Percentiles rank a stretch among this genome's conserved stretches.
Conservation (phyloP, 225 moss, liverwort and hornwort genomes). For the Sphagnum contortum region DNA sequence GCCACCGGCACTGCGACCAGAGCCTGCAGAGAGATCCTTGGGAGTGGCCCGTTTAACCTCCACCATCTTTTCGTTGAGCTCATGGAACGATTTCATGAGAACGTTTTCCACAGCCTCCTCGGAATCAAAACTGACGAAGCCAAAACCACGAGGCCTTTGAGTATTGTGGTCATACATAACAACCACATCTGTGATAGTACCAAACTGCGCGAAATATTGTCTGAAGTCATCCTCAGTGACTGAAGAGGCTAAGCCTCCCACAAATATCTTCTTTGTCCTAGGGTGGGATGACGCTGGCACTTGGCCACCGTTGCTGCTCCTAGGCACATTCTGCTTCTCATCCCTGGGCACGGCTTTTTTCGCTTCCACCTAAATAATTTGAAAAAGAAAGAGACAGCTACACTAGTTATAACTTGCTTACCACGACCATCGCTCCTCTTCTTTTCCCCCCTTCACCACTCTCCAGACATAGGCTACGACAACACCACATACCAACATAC, state of each 20-base stretch:
- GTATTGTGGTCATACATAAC: constrained; percentile 20
- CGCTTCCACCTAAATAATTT: constrained; percentile 77
- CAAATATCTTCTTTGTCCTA: constrained; percentile 24
- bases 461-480: too few species aligned
- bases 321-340: constrained; percentile 95
- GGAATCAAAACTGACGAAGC: constrained; percentile 21
- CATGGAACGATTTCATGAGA: constrained; percentile 2
- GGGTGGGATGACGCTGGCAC: constrained; percentile 13
- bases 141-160: constrained; percentile 18
- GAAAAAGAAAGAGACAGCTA: not conserved
- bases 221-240: constrained; percentile 18
- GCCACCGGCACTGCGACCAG: too few species aligned
- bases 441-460: too few species aligned
- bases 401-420: too few species aligned
- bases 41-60: too few species aligned
- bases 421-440: too few species aligned
- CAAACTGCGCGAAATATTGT: constrained; percentile 24
- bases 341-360: constrained; percentile 99
- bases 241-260: constrained; percentile 18
- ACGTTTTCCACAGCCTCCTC: constrained; percentile 20
- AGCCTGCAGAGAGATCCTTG: too few species aligned
- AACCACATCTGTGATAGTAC: constrained; percentile 17
- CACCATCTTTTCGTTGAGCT: too few species aligned
- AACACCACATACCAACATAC: too few species aligned
- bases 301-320: constrained; percentile 59